phyloP scores from a whole-genome alignment of 306 rosid species.

The Acmispon strigosus region DNA sequence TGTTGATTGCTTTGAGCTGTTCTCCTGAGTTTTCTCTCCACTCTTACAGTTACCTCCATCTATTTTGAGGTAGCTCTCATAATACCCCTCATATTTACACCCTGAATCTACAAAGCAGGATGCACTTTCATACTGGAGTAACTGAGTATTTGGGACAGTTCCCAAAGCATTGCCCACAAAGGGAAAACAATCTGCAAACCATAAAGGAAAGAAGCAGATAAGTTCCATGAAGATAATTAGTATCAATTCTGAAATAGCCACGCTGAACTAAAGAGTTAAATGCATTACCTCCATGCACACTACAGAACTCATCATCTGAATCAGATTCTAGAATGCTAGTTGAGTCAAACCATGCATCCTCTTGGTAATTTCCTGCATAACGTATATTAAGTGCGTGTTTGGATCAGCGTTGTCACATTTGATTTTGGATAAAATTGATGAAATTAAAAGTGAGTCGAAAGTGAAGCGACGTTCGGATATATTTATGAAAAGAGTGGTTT shows the following conservation, averaged over 20 bases:
- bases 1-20: slow-evolving; percentile 50
- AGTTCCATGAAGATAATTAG: neutral
- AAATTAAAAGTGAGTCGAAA: no score
- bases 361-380: slow-evolving; percentile 57
- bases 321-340: slow-evolving; percentile 72
- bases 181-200: slow-evolving; percentile 63
- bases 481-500: no score
- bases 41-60: slow-evolving; percentile 40
- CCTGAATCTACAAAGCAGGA: slow-evolving; percentile 62
- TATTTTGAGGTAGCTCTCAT: slow-evolving; percentile 64
- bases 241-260: neutral
- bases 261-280: neutral
- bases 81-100: slow-evolving; percentile 53
- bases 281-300: slow-evolving; percentile 80
- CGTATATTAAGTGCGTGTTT: neutral
- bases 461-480: no score
- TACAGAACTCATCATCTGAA: slow-evolving; percentile 79
- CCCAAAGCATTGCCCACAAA: slow-evolving; percentile 40
- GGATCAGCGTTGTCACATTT: no score
- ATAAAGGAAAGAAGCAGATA: slow-evolving; percentile 1
- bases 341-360: slow-evolving; percentile 89
- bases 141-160: slow-evolving; percentile 41
- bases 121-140: slow-evolving; percentile 66
- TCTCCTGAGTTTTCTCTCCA: slow-evolving; percentile 53
- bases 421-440: no score